Evolutionary conservation across 176 grass and related monocot genomes (phyloP).

Genomic region (Rhynchospora breviuscula): DNA sequence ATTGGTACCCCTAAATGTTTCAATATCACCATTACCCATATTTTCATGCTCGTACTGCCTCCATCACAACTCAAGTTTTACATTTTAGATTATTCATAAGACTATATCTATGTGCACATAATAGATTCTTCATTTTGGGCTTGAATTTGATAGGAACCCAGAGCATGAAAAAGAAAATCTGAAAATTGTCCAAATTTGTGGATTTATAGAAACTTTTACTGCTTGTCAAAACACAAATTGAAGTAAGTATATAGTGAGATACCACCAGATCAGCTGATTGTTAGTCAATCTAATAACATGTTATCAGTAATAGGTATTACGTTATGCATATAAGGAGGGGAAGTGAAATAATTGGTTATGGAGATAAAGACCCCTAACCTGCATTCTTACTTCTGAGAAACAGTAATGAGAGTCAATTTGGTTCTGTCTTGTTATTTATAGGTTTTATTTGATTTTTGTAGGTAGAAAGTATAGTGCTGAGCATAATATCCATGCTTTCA

Average conservation of each 20-base stretch:
- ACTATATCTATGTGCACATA: neutral
- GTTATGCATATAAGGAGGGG: neutral
- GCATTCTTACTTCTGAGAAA: neutral
- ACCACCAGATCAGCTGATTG: neutral
- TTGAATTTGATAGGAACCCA: neutral
- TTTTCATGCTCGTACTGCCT: neutral
- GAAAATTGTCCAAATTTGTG: neutral
- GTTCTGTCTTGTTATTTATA: neutral
- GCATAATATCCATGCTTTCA: slow-evolving; percentile 36
- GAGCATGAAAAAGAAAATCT: neutral
- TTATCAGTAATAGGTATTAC: neutral
- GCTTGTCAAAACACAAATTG: neutral
- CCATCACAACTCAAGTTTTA: neutral
- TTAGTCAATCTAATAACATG: neutral
- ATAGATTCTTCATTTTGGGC: neutral
- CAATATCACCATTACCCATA: neutral
- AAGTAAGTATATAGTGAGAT: neutral
- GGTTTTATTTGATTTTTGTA: neutral
- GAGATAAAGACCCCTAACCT: neutral
- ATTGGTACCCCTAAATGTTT: slow-evolving; percentile 2
- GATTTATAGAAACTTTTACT: neutral
- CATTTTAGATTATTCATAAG: neutral
- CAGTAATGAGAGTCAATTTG: neutral
- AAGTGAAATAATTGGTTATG: neutral
- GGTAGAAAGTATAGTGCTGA: slow-evolving; percentile 33